Base-by-base conservation (phyloP, 305 asterid species). In the Nicotiana rustica region DNA sequence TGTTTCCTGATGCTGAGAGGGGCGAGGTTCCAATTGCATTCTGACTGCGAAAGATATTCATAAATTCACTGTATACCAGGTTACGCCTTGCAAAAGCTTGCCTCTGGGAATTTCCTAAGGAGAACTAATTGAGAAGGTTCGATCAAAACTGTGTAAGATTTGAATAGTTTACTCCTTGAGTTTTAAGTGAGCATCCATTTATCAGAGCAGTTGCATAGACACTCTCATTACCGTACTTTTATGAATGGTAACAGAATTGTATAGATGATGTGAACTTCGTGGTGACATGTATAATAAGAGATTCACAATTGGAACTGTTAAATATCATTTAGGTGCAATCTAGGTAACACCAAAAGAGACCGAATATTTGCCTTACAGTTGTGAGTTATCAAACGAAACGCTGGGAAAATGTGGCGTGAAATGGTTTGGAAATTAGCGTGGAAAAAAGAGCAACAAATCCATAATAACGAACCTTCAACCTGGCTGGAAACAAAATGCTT, bases 21-120 rank as follows among this genome's bases (percentile, higher is more conserved):
- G 91, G 90, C 3, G 90, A 88, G 81, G 78, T 88, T 59, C 91
- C 90, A 2, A 21, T 86, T 55, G 90, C 91, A 10, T 91, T 41
- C 47, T 6, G 47, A 41, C 47, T 41, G 47, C 8, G 9, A 9
- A 35, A 4, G 38, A 41, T 6, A 2, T 41, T 2, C 47, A 41
- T 9, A 41, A 41, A 9, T 41, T 41, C 47, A 41, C 9, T 41
- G 76, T 82, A 52, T 59, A 85, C 71, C 87, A 86, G 87, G 87
- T 86, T 83, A 89, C 91, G 3, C 82, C 85, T 17, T 85, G 66
- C 76, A 88, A 86, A 33, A 86, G 86, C 81, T 47, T 83, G 86
- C 81, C 35, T 33, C 35, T 3, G 35, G 35, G 35, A 3, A 33
- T 33, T 33, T 33, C 35, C 35, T 3, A 33, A 3, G 35, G 35